Evolutionary conservation across 139 green algal species (phyloP).

Genomic region (Coccomyxa sp.): DNA sequence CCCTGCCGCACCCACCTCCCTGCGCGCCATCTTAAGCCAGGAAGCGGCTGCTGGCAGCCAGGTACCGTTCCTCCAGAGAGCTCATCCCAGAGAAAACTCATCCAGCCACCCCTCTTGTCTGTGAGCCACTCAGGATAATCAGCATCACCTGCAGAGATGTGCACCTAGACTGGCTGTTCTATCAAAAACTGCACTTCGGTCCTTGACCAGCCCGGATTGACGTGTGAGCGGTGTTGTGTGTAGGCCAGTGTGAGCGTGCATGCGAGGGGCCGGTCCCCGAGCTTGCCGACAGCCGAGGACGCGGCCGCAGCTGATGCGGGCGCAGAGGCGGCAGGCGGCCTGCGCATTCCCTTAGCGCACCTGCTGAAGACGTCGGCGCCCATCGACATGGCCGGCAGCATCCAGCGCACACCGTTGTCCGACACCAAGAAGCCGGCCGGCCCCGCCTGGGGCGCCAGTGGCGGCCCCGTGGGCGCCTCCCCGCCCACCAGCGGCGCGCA

Average conservation of each 20-base stretch:
- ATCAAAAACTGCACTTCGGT: no score
- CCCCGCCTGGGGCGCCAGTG: background rate
- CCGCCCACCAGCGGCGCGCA: background rate
- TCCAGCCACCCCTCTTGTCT: no score
- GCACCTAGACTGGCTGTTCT: no score
- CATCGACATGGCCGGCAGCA: conserved; percentile 1
- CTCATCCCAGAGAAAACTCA: no score
- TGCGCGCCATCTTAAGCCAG: conserved; percentile 19
- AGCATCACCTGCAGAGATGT: no score
- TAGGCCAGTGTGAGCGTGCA: no score
- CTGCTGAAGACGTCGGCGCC: conserved; percentile 16
- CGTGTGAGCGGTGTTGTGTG: no score
- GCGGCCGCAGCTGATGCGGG: background rate
- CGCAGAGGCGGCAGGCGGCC: background rate
- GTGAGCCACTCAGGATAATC: no score
- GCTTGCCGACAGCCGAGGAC: background rate
- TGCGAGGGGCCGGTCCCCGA: background rate
- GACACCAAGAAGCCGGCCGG: no score
- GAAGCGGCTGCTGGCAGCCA: conserved; percentile 4
- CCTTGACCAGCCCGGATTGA: no score
- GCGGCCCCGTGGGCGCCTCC: background rate
- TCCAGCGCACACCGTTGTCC: background rate
- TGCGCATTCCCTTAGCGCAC: conserved; percentile 5
- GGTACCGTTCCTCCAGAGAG: no score
- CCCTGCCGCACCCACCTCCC: background rate